These are phyloP conservation scores for Urochloa ruziziensis DNA, from an alignment of 176 grass and related monocot genomes.

Conservation along the genomic window DNA sequence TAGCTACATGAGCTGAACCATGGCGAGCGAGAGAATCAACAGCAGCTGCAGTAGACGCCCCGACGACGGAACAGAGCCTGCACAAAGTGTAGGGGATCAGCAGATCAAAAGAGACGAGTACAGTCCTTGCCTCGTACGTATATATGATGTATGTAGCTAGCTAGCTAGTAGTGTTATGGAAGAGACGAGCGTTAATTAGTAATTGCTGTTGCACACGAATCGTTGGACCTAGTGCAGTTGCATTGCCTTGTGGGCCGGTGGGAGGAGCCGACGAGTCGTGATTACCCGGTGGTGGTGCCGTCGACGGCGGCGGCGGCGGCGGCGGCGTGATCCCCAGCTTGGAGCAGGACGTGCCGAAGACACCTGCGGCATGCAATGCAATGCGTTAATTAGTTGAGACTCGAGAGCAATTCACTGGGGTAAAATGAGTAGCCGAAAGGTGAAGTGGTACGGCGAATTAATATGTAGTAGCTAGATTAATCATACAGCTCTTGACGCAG, in stretches of 20 bases:
- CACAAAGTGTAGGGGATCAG: background rate
- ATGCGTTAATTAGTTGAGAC: too few species aligned
- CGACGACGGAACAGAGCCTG: background rate
- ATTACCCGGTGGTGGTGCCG: constrained; percentile 17
- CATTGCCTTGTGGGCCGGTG: constrained; percentile 18
- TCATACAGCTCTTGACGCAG: constrained; percentile 27
- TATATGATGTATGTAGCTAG: too few species aligned
- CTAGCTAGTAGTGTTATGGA: too few species aligned
- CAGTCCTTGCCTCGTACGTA: too few species aligned
- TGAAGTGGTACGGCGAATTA: too few species aligned
- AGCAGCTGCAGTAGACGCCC: background rate
- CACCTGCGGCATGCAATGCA: background rate
- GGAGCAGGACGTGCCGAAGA: background rate
- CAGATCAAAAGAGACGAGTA: too few species aligned
- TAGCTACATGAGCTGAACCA: background rate
- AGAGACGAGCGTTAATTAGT: too few species aligned
- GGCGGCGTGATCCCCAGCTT: background rate
- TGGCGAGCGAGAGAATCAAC: background rate
- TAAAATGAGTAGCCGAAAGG: too few species aligned
- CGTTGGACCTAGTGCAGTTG: constrained; percentile 17
- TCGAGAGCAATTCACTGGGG: too few species aligned
- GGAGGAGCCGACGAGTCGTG: background rate
- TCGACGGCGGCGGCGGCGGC: background rate
- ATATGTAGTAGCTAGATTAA: too few species aligned
- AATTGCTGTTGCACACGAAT: too few species aligned